phyloP scores from a whole-genome alignment of 768 basidiomycete genomes.

The Cyclocybe aegerita region DNA sequence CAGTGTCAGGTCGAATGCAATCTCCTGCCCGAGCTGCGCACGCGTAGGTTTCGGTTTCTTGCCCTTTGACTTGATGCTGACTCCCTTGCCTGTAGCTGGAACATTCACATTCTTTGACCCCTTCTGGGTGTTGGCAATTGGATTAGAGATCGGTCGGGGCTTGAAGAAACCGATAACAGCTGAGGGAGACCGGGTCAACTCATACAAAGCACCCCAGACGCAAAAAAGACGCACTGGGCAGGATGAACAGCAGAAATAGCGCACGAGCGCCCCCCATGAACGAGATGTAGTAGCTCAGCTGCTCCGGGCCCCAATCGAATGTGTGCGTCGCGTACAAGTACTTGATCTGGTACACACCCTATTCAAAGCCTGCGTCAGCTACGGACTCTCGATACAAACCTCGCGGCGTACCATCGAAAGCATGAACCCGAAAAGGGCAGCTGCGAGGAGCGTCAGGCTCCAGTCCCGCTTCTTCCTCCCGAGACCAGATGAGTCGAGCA shows the following conservation, averaged over 20 bases:
- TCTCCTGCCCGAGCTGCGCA: slow-evolving; percentile 57
- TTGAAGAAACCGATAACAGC: slow-evolving; percentile 67
- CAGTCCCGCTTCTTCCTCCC: slow-evolving; percentile 59
- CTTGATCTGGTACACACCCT: slow-evolving; percentile 81
- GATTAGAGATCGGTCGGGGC: slow-evolving; percentile 23
- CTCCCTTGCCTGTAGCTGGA: background rate
- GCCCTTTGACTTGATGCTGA: slow-evolving; percentile 8
- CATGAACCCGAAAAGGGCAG: slow-evolving; percentile 58
- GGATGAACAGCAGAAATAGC: slow-evolving; percentile 51
- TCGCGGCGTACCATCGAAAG: slow-evolving; percentile 59
- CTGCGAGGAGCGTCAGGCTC: slow-evolving; percentile 73
- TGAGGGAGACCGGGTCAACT: slow-evolving; percentile 18
- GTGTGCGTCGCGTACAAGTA: slow-evolving; percentile 77
- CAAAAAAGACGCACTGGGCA: slow-evolving; percentile 32
- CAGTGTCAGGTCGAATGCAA: slow-evolving; percentile 68
- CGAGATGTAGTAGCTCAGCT: slow-evolving; percentile 77
- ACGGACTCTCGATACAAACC: background rate
- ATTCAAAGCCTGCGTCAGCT: background rate
- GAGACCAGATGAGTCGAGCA: slow-evolving; percentile 35
- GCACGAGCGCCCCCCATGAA: slow-evolving; percentile 63
- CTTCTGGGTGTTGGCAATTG: slow-evolving; percentile 4
- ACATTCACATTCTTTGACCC: slow-evolving; percentile 13
- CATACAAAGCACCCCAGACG: background rate
- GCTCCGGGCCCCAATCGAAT: slow-evolving; percentile 70
- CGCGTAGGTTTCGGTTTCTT: slow-evolving; percentile 49